phyloP scores from a whole-genome alignment of 331 rosid genomes.

The Saraca asoca region DNA sequence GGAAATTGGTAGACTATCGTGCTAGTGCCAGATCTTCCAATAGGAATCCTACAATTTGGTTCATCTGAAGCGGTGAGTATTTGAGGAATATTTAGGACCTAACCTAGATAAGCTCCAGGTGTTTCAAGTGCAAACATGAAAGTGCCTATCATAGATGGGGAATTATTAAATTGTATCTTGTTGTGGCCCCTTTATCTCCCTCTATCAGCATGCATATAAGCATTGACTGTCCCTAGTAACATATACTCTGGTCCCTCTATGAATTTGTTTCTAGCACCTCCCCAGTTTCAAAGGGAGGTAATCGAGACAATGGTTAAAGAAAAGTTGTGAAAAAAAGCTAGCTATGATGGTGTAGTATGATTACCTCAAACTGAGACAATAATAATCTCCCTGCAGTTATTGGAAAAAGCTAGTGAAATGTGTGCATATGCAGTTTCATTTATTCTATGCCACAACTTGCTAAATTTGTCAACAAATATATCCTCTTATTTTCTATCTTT shows the following conservation, averaged over 20 bases:
- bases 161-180: too few relatives aligned
- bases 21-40: conserved; percentile 78
- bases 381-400: conserved; percentile 6
- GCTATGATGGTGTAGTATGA: conserved; percentile 6
- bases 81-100: conserved; percentile 33
- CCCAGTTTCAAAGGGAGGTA: background rate
- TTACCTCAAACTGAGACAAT: conserved; percentile 1
- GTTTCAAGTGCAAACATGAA: background rate
- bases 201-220: too few relatives aligned
- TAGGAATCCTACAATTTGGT: conserved; percentile 88
- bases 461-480: too few relatives aligned
- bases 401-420: background rate
- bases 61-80: conserved; percentile 71
- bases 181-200: too few relatives aligned
- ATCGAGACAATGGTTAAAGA: conserved; percentile 9
- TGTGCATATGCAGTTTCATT: too few relatives aligned
- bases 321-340: conserved; percentile 10
- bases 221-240: too few relatives aligned
- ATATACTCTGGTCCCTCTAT: too few relatives aligned
- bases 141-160: too few relatives aligned
- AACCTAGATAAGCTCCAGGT: background rate
- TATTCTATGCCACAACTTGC: too few relatives aligned
- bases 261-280: too few relatives aligned
- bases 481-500: too few relatives aligned
- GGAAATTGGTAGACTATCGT: conserved; percentile 91